Percentiles rank a stretch among this genome's conserved stretches.
Conservation (phyloP, 228 moss, liverwort and hornwort species). For the Sphagnum fallax region DNA sequence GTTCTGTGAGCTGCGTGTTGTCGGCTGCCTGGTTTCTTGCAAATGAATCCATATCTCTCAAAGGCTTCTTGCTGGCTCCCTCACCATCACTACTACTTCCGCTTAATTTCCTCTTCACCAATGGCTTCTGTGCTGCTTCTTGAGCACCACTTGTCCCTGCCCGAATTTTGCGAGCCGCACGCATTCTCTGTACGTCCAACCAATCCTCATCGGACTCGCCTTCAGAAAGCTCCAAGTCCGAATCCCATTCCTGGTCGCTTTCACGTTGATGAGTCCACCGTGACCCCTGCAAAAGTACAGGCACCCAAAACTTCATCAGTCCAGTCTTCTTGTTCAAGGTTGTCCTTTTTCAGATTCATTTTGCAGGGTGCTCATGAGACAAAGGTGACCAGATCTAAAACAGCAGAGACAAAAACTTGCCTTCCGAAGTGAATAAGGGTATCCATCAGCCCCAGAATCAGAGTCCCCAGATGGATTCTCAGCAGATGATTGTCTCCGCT, state of each 20-base stretch:
- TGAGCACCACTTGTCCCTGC: slow-evolving; percentile 20
- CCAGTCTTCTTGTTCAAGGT: neutral
- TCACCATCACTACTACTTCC: slow-evolving; percentile 3
- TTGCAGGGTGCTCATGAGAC: too few species aligned
- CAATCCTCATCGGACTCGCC: slow-evolving; percentile 89
- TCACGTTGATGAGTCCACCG: slow-evolving; percentile 34
- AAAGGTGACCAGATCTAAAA: too few species aligned
- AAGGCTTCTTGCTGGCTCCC: slow-evolving; percentile 13
- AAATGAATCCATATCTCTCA: neutral
- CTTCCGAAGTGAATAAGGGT: slow-evolving; percentile 70
- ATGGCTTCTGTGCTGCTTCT: slow-evolving; percentile 9
- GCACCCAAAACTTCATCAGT: neutral
- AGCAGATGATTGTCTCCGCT: slow-evolving; percentile 55
- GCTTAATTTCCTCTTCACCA: slow-evolving; percentile 23
- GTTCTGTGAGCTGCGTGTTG: slow-evolving; percentile 10
- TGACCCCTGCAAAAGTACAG: slow-evolving; percentile 17
- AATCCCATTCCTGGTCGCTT: slow-evolving; percentile 78
- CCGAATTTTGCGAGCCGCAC: slow-evolving; percentile 53
- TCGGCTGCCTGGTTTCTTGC: slow-evolving; percentile 7
- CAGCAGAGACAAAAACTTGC: slow-evolving; percentile 19
- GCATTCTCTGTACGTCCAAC: slow-evolving; percentile 73
- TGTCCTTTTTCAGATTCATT: too few species aligned
- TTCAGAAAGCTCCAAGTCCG: slow-evolving; percentile 77
- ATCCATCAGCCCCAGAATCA: slow-evolving; percentile 43
- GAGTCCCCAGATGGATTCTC: slow-evolving; percentile 32